Base-by-base conservation (phyloP, 2,329 filamentous ascomycete genomes). In the Alternaria infectoria region DNA sequence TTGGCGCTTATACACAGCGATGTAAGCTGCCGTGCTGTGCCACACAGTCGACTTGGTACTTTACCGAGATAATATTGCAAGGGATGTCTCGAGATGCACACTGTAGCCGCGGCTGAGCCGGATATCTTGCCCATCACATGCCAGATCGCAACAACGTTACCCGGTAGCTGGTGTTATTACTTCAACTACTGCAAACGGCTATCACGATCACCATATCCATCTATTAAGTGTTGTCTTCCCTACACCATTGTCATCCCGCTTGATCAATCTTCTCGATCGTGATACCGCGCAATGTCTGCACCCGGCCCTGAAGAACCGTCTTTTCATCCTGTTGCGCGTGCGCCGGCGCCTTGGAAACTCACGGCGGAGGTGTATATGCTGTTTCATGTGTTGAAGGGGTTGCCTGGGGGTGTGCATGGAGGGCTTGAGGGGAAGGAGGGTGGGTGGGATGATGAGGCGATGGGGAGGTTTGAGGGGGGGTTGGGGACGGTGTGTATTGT, bases 341-440 rank as follows among this genome's bases (percentile, higher is more conserved):
- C 67, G 4, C 66, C 63, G 8, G 71, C 72, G 13, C 75, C 74
- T 2, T 78, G 74, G 75, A 67, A 59, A 4, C 62, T 72, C 6
- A 73, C 70, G 46, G 67, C 66, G 1, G 73, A 76, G 56, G 69
- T 59, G 19, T 77, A 77, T 43, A 61, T 72, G 57, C 57, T 77
- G 28, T 68, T 77, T 21, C 9, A 77, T 15, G 69, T 58, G 21
- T 19, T 77, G 59, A 67, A 54, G 4, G 64, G 62, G 13, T 57
- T 77, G 30, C 76, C 73, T 1, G n/a, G 64, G 26, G 71, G 71
- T 1, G 47, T 76, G 3, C 76, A 78, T 67, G 71, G 74, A 57
- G 21, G 57, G 30, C 61, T 76, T 26, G 74, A 78, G 51, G 69
- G 62, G 32, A 40, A 52, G 2, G 71, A 74, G 54, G 69, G 62